Evolutionary conservation across 306 rosid genomes (phyloP), one percentile per base, ranked within the genome.

Genomic region (Canavalia gladiata): DNA sequence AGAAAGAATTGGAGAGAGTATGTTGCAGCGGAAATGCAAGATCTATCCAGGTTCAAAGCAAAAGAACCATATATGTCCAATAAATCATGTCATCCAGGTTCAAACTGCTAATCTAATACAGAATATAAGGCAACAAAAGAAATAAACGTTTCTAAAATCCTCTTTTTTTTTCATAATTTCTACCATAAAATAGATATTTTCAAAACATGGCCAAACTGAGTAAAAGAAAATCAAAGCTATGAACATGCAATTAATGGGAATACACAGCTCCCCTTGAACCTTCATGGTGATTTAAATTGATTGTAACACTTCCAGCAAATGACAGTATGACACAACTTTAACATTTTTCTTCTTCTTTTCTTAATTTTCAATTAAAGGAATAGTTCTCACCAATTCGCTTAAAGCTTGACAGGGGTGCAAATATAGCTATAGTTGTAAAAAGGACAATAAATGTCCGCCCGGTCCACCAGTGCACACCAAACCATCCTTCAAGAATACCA

Each of bases 401-500:
- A 79, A 92, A 92, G 85, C 95, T 79, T 74, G 98, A 88, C 75
- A 94, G 82, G 43, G 98, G 98, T 52, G 95, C 82, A 84, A 94
- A 94, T 79, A 94, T 57, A 25, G 87, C 79, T 37, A 94, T 67
- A 3, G 97, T 94, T 2, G 98, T 90, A 68, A 87, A 42, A 75
- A 89, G 86, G 71, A 94, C 95, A 57, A 94, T 58, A 62, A 90
- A 68, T 34, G 89, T 69, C 8, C 98, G 81, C 45, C 91, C 94
- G 0, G 89, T 94, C 98, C 95, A 94, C 98, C 98, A 94, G 55
- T 87, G 92, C 73, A 31, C 88, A 64, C 98, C 98, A 88, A 94
- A 94, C 98, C 98, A 94, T 37, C 95, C 95, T 87, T 94, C 98
- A 45, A 94, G 86, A 45, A 94, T 91, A 74, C 98, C 98, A 0